A percentile compares a stretch with the other conserved stretches of the same genome.
Evolutionary conservation across 352 stramenopile species (phyloP).

Genomic region (Aphanomyces invadans): DNA sequence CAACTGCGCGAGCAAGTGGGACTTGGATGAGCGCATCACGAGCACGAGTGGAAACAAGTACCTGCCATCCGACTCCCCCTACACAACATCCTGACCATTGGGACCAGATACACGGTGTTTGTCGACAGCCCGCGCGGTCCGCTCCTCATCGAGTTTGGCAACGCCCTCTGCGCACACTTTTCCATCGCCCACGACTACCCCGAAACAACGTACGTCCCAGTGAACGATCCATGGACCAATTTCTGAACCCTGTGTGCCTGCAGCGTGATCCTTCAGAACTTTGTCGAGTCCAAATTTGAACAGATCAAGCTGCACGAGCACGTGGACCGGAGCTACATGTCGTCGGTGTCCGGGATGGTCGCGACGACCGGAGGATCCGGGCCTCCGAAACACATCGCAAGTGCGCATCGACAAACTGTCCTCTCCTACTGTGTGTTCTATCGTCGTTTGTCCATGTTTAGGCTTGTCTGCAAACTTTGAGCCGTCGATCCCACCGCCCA

Average conservation of each 20-base stretch:
- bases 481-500: background rate
- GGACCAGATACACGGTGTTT: constrained; percentile 53
- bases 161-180: constrained; percentile 67
- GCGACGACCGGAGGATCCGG: constrained; percentile 37
- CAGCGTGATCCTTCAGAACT: constrained; percentile 41
- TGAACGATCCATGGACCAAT: background rate
- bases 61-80: background rate
- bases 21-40: constrained; percentile 68
- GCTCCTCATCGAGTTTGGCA: constrained; percentile 78
- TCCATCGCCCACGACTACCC: constrained; percentile 45
- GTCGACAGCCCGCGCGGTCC: constrained; percentile 64
- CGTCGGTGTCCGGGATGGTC: constrained; percentile 51
- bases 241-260: background rate
- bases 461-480: background rate
- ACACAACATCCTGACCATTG: background rate
- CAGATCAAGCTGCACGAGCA: constrained; percentile 56
- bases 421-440: background rate
- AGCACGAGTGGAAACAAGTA: constrained; percentile 55
- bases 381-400: constrained; percentile 37
- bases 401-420: background rate
- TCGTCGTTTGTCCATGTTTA: background rate
- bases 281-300: constrained; percentile 49
- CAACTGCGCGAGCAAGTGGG: constrained; percentile 69
- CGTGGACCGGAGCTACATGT: constrained; percentile 63
- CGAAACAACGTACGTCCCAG: constrained; percentile 32